These are phyloP conservation scores for Penicillium sp. DNA, from an alignment of 2,329 filamentous ascomycete genomes.

Conservation along the genomic window DNA sequence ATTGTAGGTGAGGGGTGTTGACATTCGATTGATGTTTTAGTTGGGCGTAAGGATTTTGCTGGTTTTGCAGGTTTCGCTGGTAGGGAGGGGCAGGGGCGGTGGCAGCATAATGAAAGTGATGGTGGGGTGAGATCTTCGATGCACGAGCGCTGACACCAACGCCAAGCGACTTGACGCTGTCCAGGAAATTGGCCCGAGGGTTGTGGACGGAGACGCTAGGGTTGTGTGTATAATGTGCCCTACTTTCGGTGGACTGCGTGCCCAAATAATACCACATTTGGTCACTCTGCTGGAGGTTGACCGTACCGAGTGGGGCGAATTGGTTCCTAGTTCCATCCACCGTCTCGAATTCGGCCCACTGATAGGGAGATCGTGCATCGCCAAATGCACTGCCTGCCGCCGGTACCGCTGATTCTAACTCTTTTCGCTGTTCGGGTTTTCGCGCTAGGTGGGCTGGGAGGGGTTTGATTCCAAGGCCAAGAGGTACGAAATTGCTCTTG, in stretches of 20 bases:
- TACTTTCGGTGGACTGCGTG: constrained; percentile 81
- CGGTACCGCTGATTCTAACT: constrained; percentile 61
- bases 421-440: constrained; percentile 54
- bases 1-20: constrained; percentile 22
- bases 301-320: constrained; percentile 63
- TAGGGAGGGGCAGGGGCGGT: constrained; percentile 28
- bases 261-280: constrained; percentile 89
- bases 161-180: constrained; percentile 45
- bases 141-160: constrained; percentile 28
- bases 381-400: constrained; percentile 65
- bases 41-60: constrained; percentile 25
- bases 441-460: constrained; percentile 49
- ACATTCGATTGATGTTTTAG: constrained; percentile 19
- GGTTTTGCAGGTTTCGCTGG: constrained; percentile 14
- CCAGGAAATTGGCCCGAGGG: constrained; percentile 51
- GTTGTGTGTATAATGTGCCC: constrained; percentile 86
- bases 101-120: constrained; percentile 26
- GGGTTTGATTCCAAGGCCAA: constrained; percentile 47
- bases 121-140: constrained; percentile 30
- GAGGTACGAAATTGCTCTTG: constrained; percentile 49
- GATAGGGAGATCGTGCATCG: constrained; percentile 56
- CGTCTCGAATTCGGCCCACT: constrained; percentile 77
- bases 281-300: constrained; percentile 70
- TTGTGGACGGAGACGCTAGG: constrained; percentile 52
- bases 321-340: constrained; percentile 52